Evolutionary conservation across 2,329 filamentous ascomycete species (phyloP), one percentile per base, ranked within the genome.

Genomic region (Karstenula rhodostoma): DNA sequence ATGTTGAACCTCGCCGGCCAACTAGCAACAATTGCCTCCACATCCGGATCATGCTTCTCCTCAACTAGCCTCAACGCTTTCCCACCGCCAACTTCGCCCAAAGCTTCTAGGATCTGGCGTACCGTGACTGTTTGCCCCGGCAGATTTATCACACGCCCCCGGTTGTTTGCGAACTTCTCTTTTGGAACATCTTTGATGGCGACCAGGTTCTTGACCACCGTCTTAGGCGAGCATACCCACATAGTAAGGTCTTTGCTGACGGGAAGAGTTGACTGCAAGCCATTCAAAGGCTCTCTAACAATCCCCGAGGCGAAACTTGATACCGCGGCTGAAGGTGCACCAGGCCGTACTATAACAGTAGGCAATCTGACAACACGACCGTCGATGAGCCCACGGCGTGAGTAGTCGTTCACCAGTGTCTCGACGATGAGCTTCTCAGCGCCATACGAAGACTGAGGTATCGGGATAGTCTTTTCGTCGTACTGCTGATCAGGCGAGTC

Each of bases 301-400:
- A 89, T 87, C 13, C 86, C 86, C 1, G 82, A 86, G 32, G 87
- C 74, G 67, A 87, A 89, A 0, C 83, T 85, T 4, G 83, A 85
- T 17, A 86, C 86, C 0, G 86, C 86, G 1, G 81, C 82, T 1
- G 84, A 84, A 0, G 86, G 86, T 17, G 78, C 79, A 0, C 86
- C 86, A 0, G 86, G 85, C 0, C 86, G 81, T 17, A 89, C 85
- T 0, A 81, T 82, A 46, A 89, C 83, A 0, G 85, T 87, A 0
- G 86, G 86, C 62, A 89, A 86, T 0, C 86, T 84, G 54, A 86
- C 77, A 2, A 79, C 80, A 54, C 86, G 83, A 6, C 81, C 86
- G 44, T 85, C 83, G 62, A 88, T 80, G 63, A 83, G 84, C 2
- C 84, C 82, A 58, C 83, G 80, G 25, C 86, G 81, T 57, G 85